Evolutionary conservation across 179 eudicot species (phyloP).

Genomic region (Pouteria campechiana): DNA sequence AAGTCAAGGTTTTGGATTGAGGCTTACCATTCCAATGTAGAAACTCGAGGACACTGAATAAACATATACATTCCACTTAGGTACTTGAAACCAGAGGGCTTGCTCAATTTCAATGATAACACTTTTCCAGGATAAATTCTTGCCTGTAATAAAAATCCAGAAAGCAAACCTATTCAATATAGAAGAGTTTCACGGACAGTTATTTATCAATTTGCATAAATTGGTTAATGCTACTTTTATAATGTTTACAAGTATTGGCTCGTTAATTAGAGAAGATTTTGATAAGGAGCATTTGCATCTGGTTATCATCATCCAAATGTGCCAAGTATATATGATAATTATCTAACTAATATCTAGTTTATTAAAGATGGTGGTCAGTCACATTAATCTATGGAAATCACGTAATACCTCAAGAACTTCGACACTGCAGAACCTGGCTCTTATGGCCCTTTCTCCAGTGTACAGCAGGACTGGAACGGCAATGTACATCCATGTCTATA

Average conservation of each 20-base stretch:
- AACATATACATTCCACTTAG: constrained; percentile 26
- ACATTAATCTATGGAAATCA: no score
- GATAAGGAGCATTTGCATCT: no score
- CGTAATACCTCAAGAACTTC: constrained; percentile 26
- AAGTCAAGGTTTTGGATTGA: neutral
- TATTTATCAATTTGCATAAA: no score
- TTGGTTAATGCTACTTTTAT: no score
- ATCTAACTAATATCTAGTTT: no score
- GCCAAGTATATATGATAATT: no score
- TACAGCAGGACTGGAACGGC: constrained; percentile 27
- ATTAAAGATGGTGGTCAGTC: no score
- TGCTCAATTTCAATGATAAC: constrained; percentile 14
- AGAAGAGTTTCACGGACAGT: no score
- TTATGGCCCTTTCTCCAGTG: constrained; percentile 23
- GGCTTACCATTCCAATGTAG: constrained; percentile 26
- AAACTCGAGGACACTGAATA: constrained; percentile 24
- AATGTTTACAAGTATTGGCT: no score
- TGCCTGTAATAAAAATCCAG: constrained; percentile 2
- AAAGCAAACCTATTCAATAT: neutral
- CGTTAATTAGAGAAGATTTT: neutral
- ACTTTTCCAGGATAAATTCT: constrained; percentile 28
- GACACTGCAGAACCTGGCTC: constrained; percentile 26
- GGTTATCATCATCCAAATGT: no score
- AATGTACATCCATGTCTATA: constrained; percentile 42
- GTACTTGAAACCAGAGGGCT: constrained; percentile 15